Conservation (phyloP, 2,329 filamentous ascomycete species). For the Penicillium sp. region DNA sequence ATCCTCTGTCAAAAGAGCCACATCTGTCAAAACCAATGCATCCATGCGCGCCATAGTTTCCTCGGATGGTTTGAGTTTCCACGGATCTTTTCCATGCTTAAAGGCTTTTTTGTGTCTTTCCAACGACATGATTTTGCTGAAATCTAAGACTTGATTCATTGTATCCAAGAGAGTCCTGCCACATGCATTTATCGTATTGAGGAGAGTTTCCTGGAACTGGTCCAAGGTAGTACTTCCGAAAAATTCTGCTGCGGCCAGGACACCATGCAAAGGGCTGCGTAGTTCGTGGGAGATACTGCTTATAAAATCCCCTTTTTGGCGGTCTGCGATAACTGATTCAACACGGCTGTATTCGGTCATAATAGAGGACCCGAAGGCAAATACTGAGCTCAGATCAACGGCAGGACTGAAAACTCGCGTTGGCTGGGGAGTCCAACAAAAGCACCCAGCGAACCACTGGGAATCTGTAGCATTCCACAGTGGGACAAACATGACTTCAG, state of each 20-base stretch:
- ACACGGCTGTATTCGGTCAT: constrained; percentile 39
- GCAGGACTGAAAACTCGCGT: constrained; percentile 21
- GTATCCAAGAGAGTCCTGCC: constrained; percentile 52
- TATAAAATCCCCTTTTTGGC: constrained; percentile 52
- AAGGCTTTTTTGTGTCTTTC: constrained; percentile 4
- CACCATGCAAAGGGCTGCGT: constrained; percentile 46
- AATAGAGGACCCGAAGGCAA: constrained; percentile 35
- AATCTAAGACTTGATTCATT: constrained; percentile 34
- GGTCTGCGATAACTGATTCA: constrained; percentile 37
- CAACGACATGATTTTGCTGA: constrained; percentile 30
- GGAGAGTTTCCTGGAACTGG: constrained; percentile 39
- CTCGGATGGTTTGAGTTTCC: constrained; percentile 1
- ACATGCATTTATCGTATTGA: constrained; percentile 50
- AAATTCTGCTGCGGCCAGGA: constrained; percentile 48
- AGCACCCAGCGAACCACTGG: constrained; percentile 30
- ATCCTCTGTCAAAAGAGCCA: constrained; percentile 27
- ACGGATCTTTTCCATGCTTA: constrained; percentile 4
- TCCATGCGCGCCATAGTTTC: background rate
- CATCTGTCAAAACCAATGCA: constrained; percentile 14
- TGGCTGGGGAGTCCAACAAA: constrained; percentile 27
- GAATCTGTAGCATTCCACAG: constrained; percentile 33
- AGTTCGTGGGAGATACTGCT: constrained; percentile 53
- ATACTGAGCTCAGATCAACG: constrained; percentile 34
- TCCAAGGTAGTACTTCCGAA: constrained; percentile 44
- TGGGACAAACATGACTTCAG: constrained; percentile 29